Evolutionary conservation across 2,329 filamentous ascomycete species (phyloP), one percentile per base, ranked within the genome.

Genomic region (Coniochaeta sp.): DNA sequence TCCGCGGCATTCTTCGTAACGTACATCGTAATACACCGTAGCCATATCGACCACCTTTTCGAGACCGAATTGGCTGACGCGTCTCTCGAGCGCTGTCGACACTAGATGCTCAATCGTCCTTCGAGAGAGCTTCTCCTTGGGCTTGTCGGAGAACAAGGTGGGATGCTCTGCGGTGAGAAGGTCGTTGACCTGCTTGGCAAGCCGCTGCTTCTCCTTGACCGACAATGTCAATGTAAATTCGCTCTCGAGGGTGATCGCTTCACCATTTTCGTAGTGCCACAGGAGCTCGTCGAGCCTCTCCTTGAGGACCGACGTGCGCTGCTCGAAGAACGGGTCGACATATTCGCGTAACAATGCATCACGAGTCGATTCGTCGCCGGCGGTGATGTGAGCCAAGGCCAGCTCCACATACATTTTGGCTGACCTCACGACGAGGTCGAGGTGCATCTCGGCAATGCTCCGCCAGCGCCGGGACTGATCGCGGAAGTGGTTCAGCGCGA

Each of bases 231-330:
- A 16, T 64, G 62, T 54, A 77, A 77, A 1, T 73, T 69, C 0
- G 60, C 60, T 19, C 77, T 72, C 2, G 72, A 65, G 8, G 71
- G 70, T 19, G 30, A 72, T 63, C 0, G 68, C 70, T 16, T 71
- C 68, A 1, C 75, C 76, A 12, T 38, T 16, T 1, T 40, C 54
- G 57, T 76, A 77, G 3, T 76, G 75, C 0, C 59, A 63, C 0
- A 79, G 65, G 0, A 81, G 64, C 57, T 80, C 77, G 0, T 72
- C 61, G 0, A 79, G 61, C 61, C 78, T 80, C 0, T 26, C 52
- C 2, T 68, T 60, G 0, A 79, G 68, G 0, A 65, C 2, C 0
- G 47, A 55, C 7, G 67, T 65, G 44, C 71, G 73, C 1, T 17
- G 19, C 1, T 66, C 62, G 28, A 70, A 65, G 47, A 64, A 67